phyloP scores from a whole-genome alignment of 208 protist genomes.

The Balamuthia mandrillaris region DNA sequence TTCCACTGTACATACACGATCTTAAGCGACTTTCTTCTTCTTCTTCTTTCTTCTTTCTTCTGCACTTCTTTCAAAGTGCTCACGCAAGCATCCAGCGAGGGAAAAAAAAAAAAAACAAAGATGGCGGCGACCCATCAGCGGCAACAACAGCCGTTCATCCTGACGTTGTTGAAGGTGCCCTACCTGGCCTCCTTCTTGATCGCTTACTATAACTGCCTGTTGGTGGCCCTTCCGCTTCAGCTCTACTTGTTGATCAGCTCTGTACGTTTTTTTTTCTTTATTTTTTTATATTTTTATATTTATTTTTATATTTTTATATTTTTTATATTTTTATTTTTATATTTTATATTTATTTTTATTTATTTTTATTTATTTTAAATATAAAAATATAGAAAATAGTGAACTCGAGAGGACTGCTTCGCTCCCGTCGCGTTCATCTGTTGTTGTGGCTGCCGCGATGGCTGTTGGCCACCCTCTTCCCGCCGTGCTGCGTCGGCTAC shows the following conservation, averaged over 20 bases:
- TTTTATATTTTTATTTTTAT: too few species aligned
- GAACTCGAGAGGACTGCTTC: neutral
- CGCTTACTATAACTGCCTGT: neutral
- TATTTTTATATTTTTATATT: neutral
- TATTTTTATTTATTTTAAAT: too few species aligned
- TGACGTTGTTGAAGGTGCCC: neutral
- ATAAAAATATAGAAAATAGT: neutral
- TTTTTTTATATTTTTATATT: too few species aligned
- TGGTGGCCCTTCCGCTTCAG: neutral
- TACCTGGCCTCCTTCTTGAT: neutral
- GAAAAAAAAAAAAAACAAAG: too few species aligned
- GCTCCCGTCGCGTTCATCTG: neutral
- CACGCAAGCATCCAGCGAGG: too few species aligned
- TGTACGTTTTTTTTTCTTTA: neutral
- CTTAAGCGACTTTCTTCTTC: too few species aligned
- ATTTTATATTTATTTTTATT: too few species aligned
- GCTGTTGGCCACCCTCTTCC: neutral
- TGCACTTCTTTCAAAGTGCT: too few species aligned
- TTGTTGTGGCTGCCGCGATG: neutral
- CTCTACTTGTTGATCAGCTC: neutral
- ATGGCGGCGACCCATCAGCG: too few species aligned
- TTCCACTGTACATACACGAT: too few species aligned
- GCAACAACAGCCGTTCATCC: neutral
- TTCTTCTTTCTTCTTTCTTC: too few species aligned
- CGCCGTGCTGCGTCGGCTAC: neutral